Evolutionary conservation across 1,284 basidiomycete genomes (phyloP), one percentile per base, ranked within the genome.

Genomic region (Ceratobasidium sp.): DNA sequence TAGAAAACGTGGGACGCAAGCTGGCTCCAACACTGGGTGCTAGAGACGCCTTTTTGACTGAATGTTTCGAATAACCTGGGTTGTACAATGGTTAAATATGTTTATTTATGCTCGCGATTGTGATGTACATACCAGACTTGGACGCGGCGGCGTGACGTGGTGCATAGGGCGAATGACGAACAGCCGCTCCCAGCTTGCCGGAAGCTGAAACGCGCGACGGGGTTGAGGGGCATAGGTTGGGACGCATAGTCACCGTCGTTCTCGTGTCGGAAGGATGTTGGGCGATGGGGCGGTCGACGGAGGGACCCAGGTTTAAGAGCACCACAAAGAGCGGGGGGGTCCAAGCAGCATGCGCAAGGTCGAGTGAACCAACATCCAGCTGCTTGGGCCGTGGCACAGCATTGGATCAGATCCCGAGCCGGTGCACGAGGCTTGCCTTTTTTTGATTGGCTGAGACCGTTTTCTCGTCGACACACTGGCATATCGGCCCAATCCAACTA

Each of bases 141-240:
- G 39, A 41, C 18, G 65, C 36, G 53, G 30, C 28, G 36, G 53
- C 39, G 14, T 70, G 67, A 21, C 30, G 41, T 32, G 45, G 18
- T 14, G 43, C 26, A n/a, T 70, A 70, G 14, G 67, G 67, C 0
- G 55, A 59, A 50, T 70, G 67, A 50, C 67, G 67, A 50, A 45
- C 23, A 14, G 50, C 6, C 8, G 26, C n/a, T 23, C 16, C 58
- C 16, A 60, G 58, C 28, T 23, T 60, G 16, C 36, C 41, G 26
- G 53, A 36, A 67, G 64, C 32, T 43, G 67, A 30, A 32, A 36
- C 10, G n/a, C 67, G 67, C 16, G 30, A 16, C 9, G 67, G 55
- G 9, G 67, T 30, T 26, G 67, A 50, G 36, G 67, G 41, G 28
- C 41, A 36, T 34, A 59, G 32, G 41, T 26, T 48, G 30, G 39